Percentiles rank a stretch among this genome's conserved stretches.
These are phyloP conservation scores for Penicillium fuscoglaucum DNA, from an alignment of 2,329 filamentous ascomycete genomes.

Conservation along the genomic window DNA sequence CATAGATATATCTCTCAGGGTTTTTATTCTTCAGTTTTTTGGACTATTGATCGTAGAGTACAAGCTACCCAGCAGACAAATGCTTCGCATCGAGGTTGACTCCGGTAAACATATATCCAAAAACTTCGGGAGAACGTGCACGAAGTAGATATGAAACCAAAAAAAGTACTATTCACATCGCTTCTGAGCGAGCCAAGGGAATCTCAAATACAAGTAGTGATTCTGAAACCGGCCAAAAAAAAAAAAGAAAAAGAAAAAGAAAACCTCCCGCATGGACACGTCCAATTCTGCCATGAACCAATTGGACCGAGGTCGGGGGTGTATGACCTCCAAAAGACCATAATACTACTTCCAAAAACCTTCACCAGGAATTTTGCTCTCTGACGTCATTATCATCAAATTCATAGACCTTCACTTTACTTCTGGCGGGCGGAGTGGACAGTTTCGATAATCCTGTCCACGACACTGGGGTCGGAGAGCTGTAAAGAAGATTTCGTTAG, in stretches of 20 bases:
- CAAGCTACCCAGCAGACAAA: not conserved
- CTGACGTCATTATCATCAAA: conserved; percentile 25
- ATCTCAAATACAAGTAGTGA: conserved; percentile 25
- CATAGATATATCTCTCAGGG: not conserved
- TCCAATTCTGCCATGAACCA: not conserved
- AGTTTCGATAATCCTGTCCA: conserved; percentile 81
- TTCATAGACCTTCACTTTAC: conserved; percentile 26
- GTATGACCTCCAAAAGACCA: not conserved
- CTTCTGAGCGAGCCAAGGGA: conserved; percentile 23
- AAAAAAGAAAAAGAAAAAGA: not conserved
- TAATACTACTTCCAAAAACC: not conserved
- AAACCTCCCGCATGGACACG: conserved; percentile 5
- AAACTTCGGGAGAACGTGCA: not conserved
- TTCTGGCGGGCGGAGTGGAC: conserved; percentile 60
- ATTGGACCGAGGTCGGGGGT: not conserved
- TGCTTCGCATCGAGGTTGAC: not conserved
- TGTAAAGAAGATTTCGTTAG: conserved; percentile 38
- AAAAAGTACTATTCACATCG: conserved; percentile 22
- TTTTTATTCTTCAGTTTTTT: not conserved
- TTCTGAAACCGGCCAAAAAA: conserved; percentile 7
- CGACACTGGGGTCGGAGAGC: conserved; percentile 86
- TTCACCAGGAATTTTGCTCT: conserved; percentile 15
- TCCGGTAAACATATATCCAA: not conserved
- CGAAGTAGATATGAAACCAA: conserved; percentile 5
- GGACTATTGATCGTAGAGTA: not conserved